Percentiles rank a stretch among this genome's conserved stretches.
phyloP scores from a whole-genome alignment of 2,329 filamentous ascomycete species.

The Curvularia lunata region DNA sequence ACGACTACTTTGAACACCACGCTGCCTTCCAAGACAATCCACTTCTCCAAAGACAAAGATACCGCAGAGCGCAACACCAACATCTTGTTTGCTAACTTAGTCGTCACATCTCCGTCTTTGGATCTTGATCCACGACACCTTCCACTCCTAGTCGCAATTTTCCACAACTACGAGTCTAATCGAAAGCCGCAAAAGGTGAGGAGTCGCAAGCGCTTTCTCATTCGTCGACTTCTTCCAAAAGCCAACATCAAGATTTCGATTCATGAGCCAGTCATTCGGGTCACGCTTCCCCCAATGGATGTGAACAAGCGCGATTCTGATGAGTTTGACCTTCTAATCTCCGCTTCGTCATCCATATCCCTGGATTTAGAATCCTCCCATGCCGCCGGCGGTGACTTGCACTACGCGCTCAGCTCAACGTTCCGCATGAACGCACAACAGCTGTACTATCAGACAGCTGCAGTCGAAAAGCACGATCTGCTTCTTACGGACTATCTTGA shows the following conservation, averaged over 20 bases:
- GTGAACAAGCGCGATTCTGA: constrained; percentile 64
- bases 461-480: constrained; percentile 82
- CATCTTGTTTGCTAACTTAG: constrained; percentile 93
- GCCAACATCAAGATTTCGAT: constrained; percentile 94
- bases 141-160: constrained; percentile 79
- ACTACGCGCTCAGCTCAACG: constrained; percentile 85
- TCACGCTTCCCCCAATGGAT: constrained; percentile 81
- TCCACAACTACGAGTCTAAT: constrained; percentile 58
- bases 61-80: constrained; percentile 91
- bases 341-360: constrained; percentile 90
- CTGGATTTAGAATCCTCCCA: constrained; percentile 96
- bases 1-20: constrained; percentile 95
- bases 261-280: constrained; percentile 92
- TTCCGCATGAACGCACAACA: constrained; percentile 85
- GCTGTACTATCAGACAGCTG: constrained; percentile 91
- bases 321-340: constrained; percentile 94
- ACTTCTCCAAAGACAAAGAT: constrained; percentile 72
- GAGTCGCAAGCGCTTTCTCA: constrained; percentile 64
- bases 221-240: constrained; percentile 92
- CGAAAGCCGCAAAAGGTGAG: constrained; percentile 33
- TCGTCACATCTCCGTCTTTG: constrained; percentile 92
- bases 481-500: constrained; percentile 88
- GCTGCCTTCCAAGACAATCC: constrained; percentile 89
- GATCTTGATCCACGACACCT: constrained; percentile 93
- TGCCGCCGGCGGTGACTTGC: constrained; percentile 78